Base-by-base conservation (phyloP, 1,284 basidiomycete genomes). In the Exobasidium rhododendri region DNA sequence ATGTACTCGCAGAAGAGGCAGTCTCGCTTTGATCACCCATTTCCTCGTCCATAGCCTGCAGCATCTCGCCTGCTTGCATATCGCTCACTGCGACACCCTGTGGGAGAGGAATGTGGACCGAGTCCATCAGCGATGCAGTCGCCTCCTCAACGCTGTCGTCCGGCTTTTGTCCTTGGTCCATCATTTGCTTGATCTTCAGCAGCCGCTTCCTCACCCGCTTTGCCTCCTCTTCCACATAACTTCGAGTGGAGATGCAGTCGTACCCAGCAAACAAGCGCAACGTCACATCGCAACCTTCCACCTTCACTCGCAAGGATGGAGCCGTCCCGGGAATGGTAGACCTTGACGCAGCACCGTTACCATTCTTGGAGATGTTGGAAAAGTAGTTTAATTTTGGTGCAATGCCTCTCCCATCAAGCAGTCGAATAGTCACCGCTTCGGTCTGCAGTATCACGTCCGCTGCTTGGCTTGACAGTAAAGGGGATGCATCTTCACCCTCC, bases 121-220 rank as follows among this genome's bases (percentile, higher is more conserved):
- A 97, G 75, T 96, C 94, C 83, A 94, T 94, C 4, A 97, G 84
- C 10, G 89, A 84, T 2, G 91, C 83, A 63, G 86, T 87, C 3
- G 88, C 88, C 51, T 89, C 86, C 70, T 94, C 92, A 22, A 89
- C 83, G 51, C 84, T 86, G 28, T 90, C 86, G 71, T 96, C 91
- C 30, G 92, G 89, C 2, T 85, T 85, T 77, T 97, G 94, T 1
- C 94, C 96, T 47, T 84, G 88, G 0, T 94, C 91, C n/a, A 98
- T 86, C 1, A 98, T 84, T 80, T 98, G 94, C 56, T 90, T 85
- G 73, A 98, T 96, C 81, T 90, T 92, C 53, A 91, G 88, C 46
- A 98, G 84, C 26, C 87, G 87, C 58, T 87, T 86, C 53, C 92
- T 86, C 82, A 98, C 91, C 32, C 89, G 87, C 76, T 89, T 92